phyloP scores from a whole-genome alignment of 179 eudicot species.

The Silene noctiflora region DNA sequence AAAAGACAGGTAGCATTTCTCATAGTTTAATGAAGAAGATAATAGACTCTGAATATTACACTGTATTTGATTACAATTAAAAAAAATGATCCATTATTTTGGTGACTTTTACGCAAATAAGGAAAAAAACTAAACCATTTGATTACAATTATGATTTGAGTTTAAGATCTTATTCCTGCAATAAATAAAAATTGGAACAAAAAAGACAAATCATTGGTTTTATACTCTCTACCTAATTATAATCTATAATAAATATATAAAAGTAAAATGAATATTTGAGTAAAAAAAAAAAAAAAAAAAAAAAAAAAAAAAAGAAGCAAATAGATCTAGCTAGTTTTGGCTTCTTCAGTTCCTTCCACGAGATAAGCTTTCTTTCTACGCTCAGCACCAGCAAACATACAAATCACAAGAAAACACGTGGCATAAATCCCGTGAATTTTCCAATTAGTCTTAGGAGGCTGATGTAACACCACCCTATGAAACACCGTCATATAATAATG shows the following conservation, averaged over 20 bases:
- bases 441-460: slow-evolving; percentile 87
- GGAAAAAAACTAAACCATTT: too few species aligned
- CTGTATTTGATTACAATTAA: too few species aligned
- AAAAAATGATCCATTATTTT: too few species aligned
- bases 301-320: not conserved
- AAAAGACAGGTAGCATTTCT: too few species aligned
- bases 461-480: slow-evolving; percentile 68
- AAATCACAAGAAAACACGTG: slow-evolving; percentile 75
- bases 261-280: not conserved
- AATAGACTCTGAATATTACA: too few species aligned
- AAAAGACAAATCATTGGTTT: not conserved
- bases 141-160: too few species aligned
- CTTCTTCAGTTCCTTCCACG: slow-evolving; percentile 67
- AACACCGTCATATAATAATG: slow-evolving; percentile 91
- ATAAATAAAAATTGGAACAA: not conserved
- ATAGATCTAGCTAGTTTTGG: slow-evolving; percentile 47
- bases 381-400: slow-evolving; percentile 63
- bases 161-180: too few species aligned
- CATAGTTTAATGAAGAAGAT: too few species aligned
- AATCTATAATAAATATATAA: not conserved
- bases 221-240: not conserved
- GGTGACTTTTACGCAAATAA: too few species aligned
- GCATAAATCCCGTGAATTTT: slow-evolving; percentile 78
- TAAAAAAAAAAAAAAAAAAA: not conserved
- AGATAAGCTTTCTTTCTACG: slow-evolving; percentile 78